Evolutionary conservation across 805 yeast genomes (phyloP).

Genomic region (Kuraishia floccosa): DNA sequence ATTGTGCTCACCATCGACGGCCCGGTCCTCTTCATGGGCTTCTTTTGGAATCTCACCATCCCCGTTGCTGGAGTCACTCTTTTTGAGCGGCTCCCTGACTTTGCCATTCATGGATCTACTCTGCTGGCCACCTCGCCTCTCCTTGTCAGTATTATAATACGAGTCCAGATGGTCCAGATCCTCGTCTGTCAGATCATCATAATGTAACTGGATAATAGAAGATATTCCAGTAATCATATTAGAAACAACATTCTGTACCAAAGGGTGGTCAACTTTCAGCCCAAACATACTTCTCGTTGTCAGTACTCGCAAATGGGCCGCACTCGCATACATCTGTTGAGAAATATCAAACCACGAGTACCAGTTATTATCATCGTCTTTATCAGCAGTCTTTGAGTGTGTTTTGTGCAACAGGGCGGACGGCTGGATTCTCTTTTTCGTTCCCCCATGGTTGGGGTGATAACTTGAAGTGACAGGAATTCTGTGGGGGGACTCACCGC

Average conservation of each 20-base stretch:
- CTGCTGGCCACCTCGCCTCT: conserved; percentile 3
- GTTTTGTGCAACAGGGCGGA: conserved; percentile 9
- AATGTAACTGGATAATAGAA: conserved; percentile 12
- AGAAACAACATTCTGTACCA: conserved; percentile 10
- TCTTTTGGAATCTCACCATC: not conserved
- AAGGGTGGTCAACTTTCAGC: not conserved
- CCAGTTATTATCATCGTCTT: conserved; percentile 16
- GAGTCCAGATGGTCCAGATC: conserved; percentile 9
- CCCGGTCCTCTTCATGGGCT: not conserved
- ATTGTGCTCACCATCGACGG: conserved; percentile 3
- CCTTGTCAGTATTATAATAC: conserved; percentile 7
- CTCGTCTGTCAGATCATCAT: conserved; percentile 5
- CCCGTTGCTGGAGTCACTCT: too few relatives aligned
- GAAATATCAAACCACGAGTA: conserved; percentile 23
- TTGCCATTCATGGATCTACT: too few relatives aligned
- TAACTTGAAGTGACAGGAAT: conserved; percentile 14
- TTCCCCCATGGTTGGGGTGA: conserved; percentile 14
- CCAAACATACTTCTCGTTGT: conserved; percentile 1
- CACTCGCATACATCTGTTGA: conserved; percentile 25
- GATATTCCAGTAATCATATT: conserved; percentile 17
- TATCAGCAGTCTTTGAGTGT: conserved; percentile 9
- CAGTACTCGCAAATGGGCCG: conserved; percentile 17
- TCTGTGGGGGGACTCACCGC: conserved; percentile 17
- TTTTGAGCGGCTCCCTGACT: too few relatives aligned
- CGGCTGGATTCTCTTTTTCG: conserved; percentile 1